A percentile compares a stretch with the other conserved stretches of the same genome.
Conservation (phyloP, 2,329 filamentous ascomycete species). For the Dothideomycetes sp. region DNA sequence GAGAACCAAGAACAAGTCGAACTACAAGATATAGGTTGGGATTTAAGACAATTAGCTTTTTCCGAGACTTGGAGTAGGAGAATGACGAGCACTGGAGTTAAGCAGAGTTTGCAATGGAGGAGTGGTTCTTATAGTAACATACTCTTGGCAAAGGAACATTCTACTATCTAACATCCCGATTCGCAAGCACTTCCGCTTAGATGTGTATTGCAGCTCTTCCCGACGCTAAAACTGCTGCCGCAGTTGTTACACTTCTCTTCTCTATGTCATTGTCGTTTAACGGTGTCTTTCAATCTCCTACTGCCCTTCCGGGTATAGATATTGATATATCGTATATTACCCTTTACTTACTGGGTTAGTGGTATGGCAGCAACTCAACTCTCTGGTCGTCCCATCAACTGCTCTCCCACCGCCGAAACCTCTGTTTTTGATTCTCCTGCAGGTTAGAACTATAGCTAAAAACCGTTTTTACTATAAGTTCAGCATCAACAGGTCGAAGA, state of each 20-base stretch:
- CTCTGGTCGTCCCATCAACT: slow-evolving; percentile 56
- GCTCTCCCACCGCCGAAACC: slow-evolving; percentile 61
- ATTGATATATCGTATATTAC: slow-evolving; percentile 73
- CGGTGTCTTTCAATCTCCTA: slow-evolving; percentile 58
- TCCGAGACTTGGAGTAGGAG: too few relatives aligned
- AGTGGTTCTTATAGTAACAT: too few relatives aligned
- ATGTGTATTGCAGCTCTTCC: slow-evolving; percentile 69
- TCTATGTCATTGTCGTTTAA: slow-evolving; percentile 62
- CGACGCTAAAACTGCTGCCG: slow-evolving; percentile 64
- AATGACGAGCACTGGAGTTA: too few relatives aligned
- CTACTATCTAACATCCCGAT: too few relatives aligned
- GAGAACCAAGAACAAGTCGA: too few relatives aligned
- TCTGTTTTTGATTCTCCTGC: slow-evolving; percentile 54
- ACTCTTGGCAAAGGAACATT: too few relatives aligned
- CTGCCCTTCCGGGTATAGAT: slow-evolving; percentile 63
- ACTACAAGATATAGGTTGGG: too few relatives aligned
- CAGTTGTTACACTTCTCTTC: slow-evolving; percentile 68
- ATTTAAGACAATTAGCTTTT: too few relatives aligned
- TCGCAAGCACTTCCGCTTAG: slow-evolving; percentile 71
- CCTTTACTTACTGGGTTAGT: slow-evolving; percentile 71
- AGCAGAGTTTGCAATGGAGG: too few relatives aligned
- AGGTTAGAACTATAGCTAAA: slow-evolving; percentile 34
- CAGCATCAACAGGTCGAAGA: too few relatives aligned
- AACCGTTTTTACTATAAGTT: too few relatives aligned
- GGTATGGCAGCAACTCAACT: slow-evolving; percentile 63